These are phyloP conservation scores for Chalara sp. DNA, from an alignment of 2,329 filamentous ascomycete genomes.

Conservation along the genomic window DNA sequence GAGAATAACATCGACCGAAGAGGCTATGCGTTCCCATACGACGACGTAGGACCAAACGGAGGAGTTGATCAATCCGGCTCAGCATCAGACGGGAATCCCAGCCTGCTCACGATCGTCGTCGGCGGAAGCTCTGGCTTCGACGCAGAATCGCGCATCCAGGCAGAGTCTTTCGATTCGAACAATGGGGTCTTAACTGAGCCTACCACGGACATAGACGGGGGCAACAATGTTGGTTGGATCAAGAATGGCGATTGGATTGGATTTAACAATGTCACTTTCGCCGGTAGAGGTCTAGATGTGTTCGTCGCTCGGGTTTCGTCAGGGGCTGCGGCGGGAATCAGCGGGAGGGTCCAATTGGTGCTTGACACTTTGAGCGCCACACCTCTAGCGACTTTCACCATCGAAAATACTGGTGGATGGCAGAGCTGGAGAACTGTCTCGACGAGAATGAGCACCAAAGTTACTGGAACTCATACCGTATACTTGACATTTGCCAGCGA, in stretches of 20 bases:
- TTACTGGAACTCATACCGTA: conserved; percentile 4
- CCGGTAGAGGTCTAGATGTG: neutral
- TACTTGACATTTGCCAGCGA: conserved; percentile 6
- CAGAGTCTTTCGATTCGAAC: conserved; percentile 2
- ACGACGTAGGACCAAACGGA: conserved; percentile 54
- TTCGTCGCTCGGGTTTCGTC: conserved; percentile 4
- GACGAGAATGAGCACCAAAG: neutral
- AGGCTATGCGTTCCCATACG: conserved; percentile 67
- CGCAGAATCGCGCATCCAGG: neutral
- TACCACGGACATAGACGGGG: conserved; percentile 3
- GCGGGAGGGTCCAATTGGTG: conserved; percentile 2
- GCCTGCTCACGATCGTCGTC: conserved; percentile 12
- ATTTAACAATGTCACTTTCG: conserved; percentile 4
- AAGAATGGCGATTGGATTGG: conserved; percentile 7
- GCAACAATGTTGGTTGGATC: conserved; percentile 6
- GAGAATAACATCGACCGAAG: conserved; percentile 48
- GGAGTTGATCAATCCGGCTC: conserved; percentile 56
- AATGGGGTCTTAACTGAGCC: conserved; percentile 5
- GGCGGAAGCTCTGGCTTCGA: conserved; percentile 6
- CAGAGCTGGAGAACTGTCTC: conserved; percentile 5
- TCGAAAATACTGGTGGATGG: conserved; percentile 6
- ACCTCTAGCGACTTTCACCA: neutral
- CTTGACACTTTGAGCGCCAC: conserved; percentile 2
- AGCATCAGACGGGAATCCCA: conserved; percentile 36
- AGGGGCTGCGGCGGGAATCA: conserved; percentile 3